Evolutionary conservation across 208 protist species (phyloP).

Genomic region (Herpetomonas samuelpessoai): DNA sequence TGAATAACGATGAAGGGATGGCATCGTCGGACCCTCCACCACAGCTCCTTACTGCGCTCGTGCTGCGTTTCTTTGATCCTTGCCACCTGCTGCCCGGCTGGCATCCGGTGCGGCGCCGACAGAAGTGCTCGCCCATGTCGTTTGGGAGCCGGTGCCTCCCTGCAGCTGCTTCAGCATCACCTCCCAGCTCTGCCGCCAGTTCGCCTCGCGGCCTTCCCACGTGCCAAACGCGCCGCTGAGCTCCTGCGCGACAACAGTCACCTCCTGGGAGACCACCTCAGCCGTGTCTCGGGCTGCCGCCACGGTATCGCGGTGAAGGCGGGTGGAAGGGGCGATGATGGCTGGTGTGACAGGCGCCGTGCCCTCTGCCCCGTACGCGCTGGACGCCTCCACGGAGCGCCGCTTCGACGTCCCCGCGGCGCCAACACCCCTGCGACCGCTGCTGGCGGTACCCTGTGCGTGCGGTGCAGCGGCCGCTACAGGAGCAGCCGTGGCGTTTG

Average conservation of each 20-base stretch:
- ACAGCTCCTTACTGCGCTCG: too few species aligned
- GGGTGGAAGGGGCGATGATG: conserved; percentile 50
- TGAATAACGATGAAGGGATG: too few species aligned
- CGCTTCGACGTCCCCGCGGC: too few species aligned
- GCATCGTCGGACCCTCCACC: too few species aligned
- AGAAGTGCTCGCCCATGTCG: neutral
- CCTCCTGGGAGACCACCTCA: conserved; percentile 31
- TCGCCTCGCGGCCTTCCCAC: conserved; percentile 49
- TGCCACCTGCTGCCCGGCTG: too few species aligned
- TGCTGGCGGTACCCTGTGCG: neutral
- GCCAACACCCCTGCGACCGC: too few species aligned
- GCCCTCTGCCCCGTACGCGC: neutral
- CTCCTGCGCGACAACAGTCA: conserved; percentile 34
- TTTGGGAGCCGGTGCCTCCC: conserved; percentile 1
- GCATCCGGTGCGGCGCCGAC: too few species aligned
- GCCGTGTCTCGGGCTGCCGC: conserved; percentile 51
- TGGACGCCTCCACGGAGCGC: conserved; percentile 1
- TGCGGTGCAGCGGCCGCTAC: neutral
- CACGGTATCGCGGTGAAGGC: conserved; percentile 56
- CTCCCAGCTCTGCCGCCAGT: conserved; percentile 58
- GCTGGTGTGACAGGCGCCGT: conserved; percentile 1
- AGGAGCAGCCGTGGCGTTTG: neutral
- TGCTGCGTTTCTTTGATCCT: too few species aligned
- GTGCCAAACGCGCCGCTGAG: conserved; percentile 41
- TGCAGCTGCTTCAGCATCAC: conserved; percentile 47